A percentile compares a stretch with the other conserved stretches of the same genome.
phyloP scores from a whole-genome alignment of 208 protist species.

The Trypanosoma melophagium region DNA sequence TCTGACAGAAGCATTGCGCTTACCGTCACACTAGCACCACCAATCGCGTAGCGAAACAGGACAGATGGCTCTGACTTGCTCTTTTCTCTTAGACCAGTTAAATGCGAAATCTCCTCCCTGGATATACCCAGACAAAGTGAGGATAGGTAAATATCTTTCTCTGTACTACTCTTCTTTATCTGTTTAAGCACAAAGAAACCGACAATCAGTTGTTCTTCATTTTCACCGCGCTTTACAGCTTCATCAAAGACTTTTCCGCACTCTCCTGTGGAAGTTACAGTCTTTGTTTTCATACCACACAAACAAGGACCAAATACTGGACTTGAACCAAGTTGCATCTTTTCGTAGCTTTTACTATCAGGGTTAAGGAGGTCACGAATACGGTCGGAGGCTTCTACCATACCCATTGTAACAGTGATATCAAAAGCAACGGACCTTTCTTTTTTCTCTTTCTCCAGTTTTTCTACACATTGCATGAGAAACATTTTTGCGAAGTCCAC shows the following conservation, averaged over 20 bases:
- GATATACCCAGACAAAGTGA: conserved; percentile 66
- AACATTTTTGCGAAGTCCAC: conserved; percentile 42
- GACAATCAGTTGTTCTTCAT: conserved; percentile 53
- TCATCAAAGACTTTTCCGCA: conserved; percentile 47
- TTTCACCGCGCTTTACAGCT: conserved; percentile 43
- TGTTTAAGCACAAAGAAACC: conserved; percentile 77
- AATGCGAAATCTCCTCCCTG: conserved; percentile 43
- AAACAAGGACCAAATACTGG: conserved; percentile 79
- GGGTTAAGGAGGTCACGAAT: conserved; percentile 61
- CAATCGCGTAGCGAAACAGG: conserved; percentile 76
- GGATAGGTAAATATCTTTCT: conserved; percentile 67
- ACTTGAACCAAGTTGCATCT: conserved; percentile 55
- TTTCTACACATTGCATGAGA: conserved; percentile 46
- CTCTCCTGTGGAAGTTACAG: conserved; percentile 35
- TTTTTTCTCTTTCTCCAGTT: conserved; percentile 55
- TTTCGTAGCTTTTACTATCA: conserved; percentile 34
- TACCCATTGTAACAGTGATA: conserved; percentile 59
- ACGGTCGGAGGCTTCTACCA: conserved; percentile 49
- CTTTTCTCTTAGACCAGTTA: conserved; percentile 71
- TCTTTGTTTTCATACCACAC: conserved; percentile 49
- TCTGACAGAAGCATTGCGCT: conserved; percentile 40
- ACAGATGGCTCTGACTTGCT: conserved; percentile 43
- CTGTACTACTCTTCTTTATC: conserved; percentile 49
- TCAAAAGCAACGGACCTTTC: conserved; percentile 54
- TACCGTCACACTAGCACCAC: conserved; percentile 64